Percentiles rank a stretch among this genome's conserved stretches.
phyloP scores from a whole-genome alignment of 805 yeast species.

The Saccharomyces cerevisiae region DNA sequence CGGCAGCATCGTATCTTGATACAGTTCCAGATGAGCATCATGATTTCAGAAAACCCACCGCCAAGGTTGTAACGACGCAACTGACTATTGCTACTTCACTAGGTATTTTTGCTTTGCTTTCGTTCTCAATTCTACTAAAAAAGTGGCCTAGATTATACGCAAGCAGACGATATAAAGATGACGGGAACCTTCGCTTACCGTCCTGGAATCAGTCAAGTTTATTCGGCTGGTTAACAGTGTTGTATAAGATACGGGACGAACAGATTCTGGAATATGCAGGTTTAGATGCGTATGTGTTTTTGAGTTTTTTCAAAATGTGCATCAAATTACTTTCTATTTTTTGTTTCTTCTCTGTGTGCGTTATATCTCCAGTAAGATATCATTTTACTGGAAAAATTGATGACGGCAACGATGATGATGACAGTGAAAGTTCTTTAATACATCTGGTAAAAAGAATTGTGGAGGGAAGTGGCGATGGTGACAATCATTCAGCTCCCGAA shows the following conservation, averaged over 20 bases:
- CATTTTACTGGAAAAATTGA: slow-evolving; percentile 77
- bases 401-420: slow-evolving; percentile 38
- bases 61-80: slow-evolving; percentile 70
- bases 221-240: slow-evolving; percentile 74
- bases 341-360: slow-evolving; percentile 57
- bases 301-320: slow-evolving; percentile 85
- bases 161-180: slow-evolving; percentile 47
- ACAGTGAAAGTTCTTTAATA: not conserved
- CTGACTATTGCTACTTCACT: slow-evolving; percentile 56
- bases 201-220: slow-evolving; percentile 37
- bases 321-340: slow-evolving; percentile 59
- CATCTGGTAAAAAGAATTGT: slow-evolving; percentile 5
- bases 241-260: slow-evolving; percentile 57
- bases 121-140: slow-evolving; percentile 63
- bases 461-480: slow-evolving; percentile 18
- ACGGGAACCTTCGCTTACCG: slow-evolving; percentile 23
- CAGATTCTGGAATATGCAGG: slow-evolving; percentile 87
- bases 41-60: slow-evolving; percentile 32
- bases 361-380: slow-evolving; percentile 80
- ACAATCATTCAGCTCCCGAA: slow-evolving; percentile 28
- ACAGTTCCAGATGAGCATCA: slow-evolving; percentile 6
- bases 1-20: not conserved
- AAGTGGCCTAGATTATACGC: slow-evolving; percentile 78
- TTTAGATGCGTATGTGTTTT: slow-evolving; percentile 83
- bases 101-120: slow-evolving; percentile 59